phyloP scores from a whole-genome alignment of 805 yeast species.

The Brettanomyces sp. region DNA sequence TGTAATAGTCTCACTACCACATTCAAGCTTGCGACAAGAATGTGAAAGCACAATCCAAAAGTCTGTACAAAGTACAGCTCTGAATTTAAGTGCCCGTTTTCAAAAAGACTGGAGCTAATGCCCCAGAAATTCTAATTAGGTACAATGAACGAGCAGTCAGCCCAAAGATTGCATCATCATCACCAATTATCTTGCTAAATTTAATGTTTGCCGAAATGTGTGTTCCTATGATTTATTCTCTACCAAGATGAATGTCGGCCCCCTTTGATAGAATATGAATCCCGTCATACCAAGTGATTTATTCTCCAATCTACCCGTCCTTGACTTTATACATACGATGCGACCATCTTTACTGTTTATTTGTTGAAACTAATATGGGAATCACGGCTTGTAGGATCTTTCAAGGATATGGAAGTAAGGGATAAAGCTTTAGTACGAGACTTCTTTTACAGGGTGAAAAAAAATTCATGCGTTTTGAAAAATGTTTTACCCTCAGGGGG shows the following conservation, averaged over 20 bases:
- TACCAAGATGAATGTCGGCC: no score
- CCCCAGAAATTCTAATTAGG: no score
- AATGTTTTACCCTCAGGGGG: no score
- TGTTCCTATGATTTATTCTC: not conserved
- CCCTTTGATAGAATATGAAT: no score
- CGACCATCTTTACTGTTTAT: conserved; percentile 16
- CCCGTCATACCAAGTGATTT: not conserved
- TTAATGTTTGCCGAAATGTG: not conserved
- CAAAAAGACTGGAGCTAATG: not conserved
- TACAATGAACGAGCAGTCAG: no score
- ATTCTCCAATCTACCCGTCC: not conserved
- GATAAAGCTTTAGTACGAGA: not conserved
- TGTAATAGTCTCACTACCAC: conserved; percentile 27
- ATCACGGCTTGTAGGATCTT: no score
- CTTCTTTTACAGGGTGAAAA: not conserved
- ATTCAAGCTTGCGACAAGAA: conserved; percentile 3
- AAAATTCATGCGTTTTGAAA: not conserved
- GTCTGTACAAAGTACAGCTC: not conserved
- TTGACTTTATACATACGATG: conserved; percentile 9
- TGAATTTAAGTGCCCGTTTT: not conserved
- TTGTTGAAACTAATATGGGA: not conserved
- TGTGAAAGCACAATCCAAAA: not conserved
- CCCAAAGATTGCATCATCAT: no score
- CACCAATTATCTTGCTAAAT: not conserved
- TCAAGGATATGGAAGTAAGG: not conserved